Base-by-base conservation (phyloP, 345 rosid genomes). In the Brassica juncea region DNA sequence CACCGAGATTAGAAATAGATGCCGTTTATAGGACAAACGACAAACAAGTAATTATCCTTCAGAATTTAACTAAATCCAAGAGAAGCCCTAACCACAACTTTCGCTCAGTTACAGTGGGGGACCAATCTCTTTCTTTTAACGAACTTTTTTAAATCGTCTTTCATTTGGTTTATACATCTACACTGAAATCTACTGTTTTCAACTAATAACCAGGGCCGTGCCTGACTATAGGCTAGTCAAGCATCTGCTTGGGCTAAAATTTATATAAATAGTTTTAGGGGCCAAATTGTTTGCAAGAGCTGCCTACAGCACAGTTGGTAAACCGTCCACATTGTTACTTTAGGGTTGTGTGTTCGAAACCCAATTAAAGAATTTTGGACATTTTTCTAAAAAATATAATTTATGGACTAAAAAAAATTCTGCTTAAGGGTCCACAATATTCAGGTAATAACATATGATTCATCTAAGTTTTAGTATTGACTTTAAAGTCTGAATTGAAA, bases 51-150 rank as follows among this genome's bases (percentile, higher is more conserved):
- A 77, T n/a, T 61, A 9, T 27, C 11, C 4, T 70, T 52, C 49
- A 30, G 9, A 78, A 28, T 65, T 65, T 55, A 78, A 65, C 67
- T 55, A 71, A 71, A 78, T 78, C 76, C 66, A 55, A 16, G 76
- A 78, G 81, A 78, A 77, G 65, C 81, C 81, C 81, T 78, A 78
- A 65, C 81, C 72, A 78, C 72, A 37, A 37, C 60, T 71, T 78
- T 65, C 76, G 55, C 76, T 66, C 15, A 10, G 70, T 19, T 66
- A 44, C 49, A 65, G 3, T 35, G 70, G 52, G 70, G 70, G 70
- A 35, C 70, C 52, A 35, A 10, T 19, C 52, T 66, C 15, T 66
- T 31, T 64, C 25, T n/a, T 63, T n/a, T 32, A 15, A 32, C 8
- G 44, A 15, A 25, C n/a, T 9, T 0, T 31, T n/a, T 64, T 63